Evolutionary conservation across 345 rosid genomes (phyloP), one percentile per base, ranked within the genome.

Genomic region (Salix caprea): DNA sequence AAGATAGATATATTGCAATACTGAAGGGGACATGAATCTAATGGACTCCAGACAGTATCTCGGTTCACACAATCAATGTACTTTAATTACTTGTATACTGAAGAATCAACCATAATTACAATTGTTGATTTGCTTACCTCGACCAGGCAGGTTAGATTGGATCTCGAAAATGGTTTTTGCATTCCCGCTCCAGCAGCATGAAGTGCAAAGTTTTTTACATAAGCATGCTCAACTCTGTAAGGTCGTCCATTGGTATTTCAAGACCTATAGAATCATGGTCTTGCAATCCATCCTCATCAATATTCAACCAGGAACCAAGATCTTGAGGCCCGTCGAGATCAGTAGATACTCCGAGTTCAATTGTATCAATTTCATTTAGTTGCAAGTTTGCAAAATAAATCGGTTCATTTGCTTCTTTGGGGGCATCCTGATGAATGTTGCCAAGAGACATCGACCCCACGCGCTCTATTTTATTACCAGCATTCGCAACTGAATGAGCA

Each of bases 161-260:
- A 66, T 58, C 79, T 39, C 56, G 66, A 30, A 36, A 75, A 21
- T 54, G 66, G 42, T 71, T 26, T 54, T 19, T 48, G 58, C 61
- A 34, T 40, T n/a, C 71, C 62, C 6, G 28, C n/a, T 26, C 34
- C 23, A 30, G 34, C 30, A 7, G 60, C 36, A 24, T 46, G 15
- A 23, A 16, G 64, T 39, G 54, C 6, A 32, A 67, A 16, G 18
- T 40, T 30, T 48, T 67, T 69, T 75, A 85, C 81, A 85, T 60
- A 11, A 83, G 65, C 85, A 89, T 82, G 26, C 76, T 81, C 84
- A 89, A 69, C 34, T 86, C 90, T 0, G 90, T 79, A 39, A 96
- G 92, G 79, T 94, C 97, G 77, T 96, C 99, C 97, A 92, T 92
- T 23, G 99, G 98, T 84, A 94, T 89, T 74, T 88, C 90, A 40